phyloP scores from a whole-genome alignment of 495 filamentous ascomycete species.

The Penicillium maclennaniae region DNA sequence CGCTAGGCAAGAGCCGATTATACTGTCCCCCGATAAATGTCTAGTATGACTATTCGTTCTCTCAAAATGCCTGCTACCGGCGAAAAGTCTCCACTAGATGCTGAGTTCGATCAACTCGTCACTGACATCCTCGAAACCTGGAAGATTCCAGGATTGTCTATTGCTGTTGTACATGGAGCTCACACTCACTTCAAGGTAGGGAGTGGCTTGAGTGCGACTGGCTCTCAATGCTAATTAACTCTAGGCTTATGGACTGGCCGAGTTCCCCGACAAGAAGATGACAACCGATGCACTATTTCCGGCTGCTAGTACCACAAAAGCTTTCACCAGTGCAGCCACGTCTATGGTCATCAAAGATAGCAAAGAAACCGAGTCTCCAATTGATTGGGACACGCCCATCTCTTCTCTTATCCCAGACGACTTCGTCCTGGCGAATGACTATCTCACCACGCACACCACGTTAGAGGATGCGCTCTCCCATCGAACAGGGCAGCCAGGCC shows the following conservation, averaged over 20 bases:
- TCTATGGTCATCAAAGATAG: conserved; percentile 45
- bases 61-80: neutral
- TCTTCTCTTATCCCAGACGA: conserved; percentile 47
- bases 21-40: neutral
- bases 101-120: conserved; percentile 37
- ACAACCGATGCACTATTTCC: conserved; percentile 44
- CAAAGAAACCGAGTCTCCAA: conserved; percentile 19
- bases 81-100: conserved; percentile 15
- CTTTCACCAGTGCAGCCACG: conserved; percentile 49
- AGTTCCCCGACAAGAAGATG: conserved; percentile 35
- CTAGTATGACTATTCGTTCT: neutral
- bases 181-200: conserved; percentile 43
- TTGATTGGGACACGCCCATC: conserved; percentile 50
- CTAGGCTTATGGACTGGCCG: conserved; percentile 51
- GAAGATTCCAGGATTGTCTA: conserved; percentile 48
- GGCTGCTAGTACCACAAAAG: conserved; percentile 52
- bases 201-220: neutral
- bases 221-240: neutral
- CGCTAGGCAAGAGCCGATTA: neutral
- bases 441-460: conserved; percentile 40
- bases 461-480: conserved; percentile 51
- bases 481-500: conserved; percentile 44
- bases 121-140: conserved; percentile 38
- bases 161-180: conserved; percentile 45
- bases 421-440: conserved; percentile 47